These are phyloP conservation scores for Penicillium bovifimosum DNA, from an alignment of 495 filamentous ascomycete genomes.

Conservation along the genomic window DNA sequence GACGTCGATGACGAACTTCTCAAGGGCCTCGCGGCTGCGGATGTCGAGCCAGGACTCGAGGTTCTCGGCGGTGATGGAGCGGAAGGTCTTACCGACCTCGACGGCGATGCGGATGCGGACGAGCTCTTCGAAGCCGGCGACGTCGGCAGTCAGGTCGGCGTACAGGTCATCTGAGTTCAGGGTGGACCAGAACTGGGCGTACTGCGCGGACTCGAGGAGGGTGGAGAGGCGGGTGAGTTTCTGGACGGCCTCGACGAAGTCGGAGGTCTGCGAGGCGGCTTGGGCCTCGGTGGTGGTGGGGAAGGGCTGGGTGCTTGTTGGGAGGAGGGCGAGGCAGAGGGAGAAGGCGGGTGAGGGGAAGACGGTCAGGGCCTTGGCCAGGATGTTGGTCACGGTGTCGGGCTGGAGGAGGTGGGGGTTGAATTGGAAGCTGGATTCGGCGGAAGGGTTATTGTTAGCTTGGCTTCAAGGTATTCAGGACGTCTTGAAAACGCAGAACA, in stretches of 20 bases:
- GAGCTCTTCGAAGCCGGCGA: conserved; percentile 92
- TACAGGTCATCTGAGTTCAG: conserved; percentile 93
- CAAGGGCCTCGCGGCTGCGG: conserved; percentile 59
- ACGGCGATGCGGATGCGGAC: conserved; percentile 88
- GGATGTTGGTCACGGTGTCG: conserved; percentile 96
- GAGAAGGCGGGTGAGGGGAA: conserved; percentile 96
- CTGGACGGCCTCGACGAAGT: conserved; percentile 72
- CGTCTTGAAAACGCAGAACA: neutral
- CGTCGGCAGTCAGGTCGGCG: conserved; percentile 90
- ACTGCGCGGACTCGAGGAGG: conserved; percentile 80
- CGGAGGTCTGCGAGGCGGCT: conserved; percentile 62
- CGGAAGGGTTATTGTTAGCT: conserved; percentile 3
- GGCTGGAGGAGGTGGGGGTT: conserved; percentile 97
- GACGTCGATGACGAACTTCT: conserved; percentile 74
- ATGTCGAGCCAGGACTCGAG: conserved; percentile 87
- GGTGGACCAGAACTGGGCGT: conserved; percentile 86
- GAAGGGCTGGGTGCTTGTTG: conserved; percentile 62
- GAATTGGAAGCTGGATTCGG: conserved; percentile 82
- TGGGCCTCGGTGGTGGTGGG: conserved; percentile 48
- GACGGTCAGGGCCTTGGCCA: conserved; percentile 94
- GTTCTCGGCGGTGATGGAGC: conserved; percentile 68
- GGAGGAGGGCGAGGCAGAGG: conserved; percentile 87
- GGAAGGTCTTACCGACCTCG: conserved; percentile 80
- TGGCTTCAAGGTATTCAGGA: conserved; percentile 1
- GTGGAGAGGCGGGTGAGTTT: conserved; percentile 80